Evolutionary conservation across 208 protist genomes (phyloP).

Genomic region (Tritrichomonas foetus): DNA sequence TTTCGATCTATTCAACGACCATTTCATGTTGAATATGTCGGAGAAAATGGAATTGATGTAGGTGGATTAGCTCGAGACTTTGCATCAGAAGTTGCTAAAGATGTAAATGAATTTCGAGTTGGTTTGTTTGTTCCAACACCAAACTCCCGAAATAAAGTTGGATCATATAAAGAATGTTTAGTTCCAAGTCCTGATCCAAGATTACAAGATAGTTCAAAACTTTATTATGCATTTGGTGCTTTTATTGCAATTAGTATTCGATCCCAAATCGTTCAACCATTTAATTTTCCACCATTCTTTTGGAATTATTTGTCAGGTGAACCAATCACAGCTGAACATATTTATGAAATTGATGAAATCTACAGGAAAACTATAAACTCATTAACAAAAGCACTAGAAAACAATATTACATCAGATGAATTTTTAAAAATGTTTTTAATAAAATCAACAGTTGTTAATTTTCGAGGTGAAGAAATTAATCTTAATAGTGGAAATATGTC

Average conservation of each 20-base stretch:
- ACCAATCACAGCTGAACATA: neutral
- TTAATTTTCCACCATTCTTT: neutral
- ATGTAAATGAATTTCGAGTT: neutral
- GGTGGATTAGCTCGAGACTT: neutral
- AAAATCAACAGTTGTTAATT: neutral
- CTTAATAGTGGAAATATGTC: neutral
- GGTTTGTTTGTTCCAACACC: neutral
- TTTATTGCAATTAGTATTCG: neutral
- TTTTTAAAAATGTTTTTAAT: neutral
- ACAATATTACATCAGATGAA: neutral
- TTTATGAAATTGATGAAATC: neutral
- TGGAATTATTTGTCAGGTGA: neutral
- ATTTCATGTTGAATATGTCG: neutral
- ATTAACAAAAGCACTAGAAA: neutral
- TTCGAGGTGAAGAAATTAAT: neutral
- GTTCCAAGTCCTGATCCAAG: neutral
- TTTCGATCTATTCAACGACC: neutral
- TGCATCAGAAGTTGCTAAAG: neutral
- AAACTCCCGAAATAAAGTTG: neutral
- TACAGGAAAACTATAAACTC: neutral
- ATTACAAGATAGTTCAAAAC: neutral
- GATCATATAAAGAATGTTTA: neutral
- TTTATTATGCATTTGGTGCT: neutral
- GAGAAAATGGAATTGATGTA: neutral
- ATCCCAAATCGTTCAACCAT: neutral